Percentiles rank a stretch among this genome's conserved stretches.
Conservation (phyloP, 306 rosid species). For the Nissolia schottii region DNA sequence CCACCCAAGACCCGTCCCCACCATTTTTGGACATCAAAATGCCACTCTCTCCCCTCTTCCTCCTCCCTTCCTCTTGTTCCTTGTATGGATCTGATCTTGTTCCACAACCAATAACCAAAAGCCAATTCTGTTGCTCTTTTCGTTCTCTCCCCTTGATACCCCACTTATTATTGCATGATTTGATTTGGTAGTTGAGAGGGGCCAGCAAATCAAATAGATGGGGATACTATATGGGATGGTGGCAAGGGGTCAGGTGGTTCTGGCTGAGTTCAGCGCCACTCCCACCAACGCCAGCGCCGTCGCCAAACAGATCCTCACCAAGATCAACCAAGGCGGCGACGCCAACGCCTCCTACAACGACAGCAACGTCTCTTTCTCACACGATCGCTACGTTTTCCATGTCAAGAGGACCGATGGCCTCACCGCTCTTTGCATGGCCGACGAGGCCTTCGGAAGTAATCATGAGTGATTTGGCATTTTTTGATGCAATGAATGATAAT, state of each 20-base stretch:
- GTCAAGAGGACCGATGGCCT: slow-evolving; percentile 53
- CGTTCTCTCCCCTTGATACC: neutral
- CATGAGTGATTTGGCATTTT: neutral
- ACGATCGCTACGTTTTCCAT: slow-evolving; percentile 57
- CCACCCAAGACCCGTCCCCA: neutral
- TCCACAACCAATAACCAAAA: slow-evolving; percentile 5
- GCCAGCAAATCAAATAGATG: slow-evolving; percentile 14
- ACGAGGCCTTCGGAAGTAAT: slow-evolving; percentile 53
- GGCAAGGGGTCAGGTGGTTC: slow-evolving; percentile 44
- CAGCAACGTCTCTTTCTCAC: slow-evolving; percentile 47
- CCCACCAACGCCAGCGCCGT: slow-evolving; percentile 44
- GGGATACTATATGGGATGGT: slow-evolving; percentile 55
- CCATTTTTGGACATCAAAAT: slow-evolving; percentile 29
- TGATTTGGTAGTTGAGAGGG: no score
- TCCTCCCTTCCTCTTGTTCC: neutral
- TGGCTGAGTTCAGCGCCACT: slow-evolving; percentile 46
- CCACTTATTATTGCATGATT: neutral
- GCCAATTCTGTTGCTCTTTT: neutral
- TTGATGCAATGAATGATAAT: no score
- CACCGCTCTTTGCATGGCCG: slow-evolving; percentile 61
- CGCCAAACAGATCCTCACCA: slow-evolving; percentile 44
- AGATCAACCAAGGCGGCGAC: slow-evolving; percentile 19
- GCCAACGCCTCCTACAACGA: slow-evolving; percentile 28
- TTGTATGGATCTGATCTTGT: neutral
- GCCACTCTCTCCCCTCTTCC: neutral